Conservation (phyloP, 2,329 filamentous ascomycete genomes). For the Scortechinia acanthostroma region DNA sequence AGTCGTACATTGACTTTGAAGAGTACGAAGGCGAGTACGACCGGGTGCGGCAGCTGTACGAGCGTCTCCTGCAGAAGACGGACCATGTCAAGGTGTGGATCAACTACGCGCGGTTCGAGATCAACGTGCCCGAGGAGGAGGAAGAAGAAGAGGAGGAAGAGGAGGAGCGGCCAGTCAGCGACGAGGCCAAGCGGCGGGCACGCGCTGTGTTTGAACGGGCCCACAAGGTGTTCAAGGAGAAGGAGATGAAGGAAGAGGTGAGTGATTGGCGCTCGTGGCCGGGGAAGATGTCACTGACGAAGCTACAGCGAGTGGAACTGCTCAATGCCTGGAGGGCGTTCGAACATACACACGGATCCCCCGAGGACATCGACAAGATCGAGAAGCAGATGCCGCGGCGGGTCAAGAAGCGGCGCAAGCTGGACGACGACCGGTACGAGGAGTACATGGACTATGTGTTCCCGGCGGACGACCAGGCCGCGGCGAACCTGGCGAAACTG, state of each 20-base stretch:
- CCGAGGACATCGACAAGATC: slow-evolving; percentile 72
- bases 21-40: slow-evolving; percentile 91
- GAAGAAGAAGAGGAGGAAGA: slow-evolving; percentile 48
- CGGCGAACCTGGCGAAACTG: slow-evolving; percentile 75
- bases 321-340: slow-evolving; percentile 91
- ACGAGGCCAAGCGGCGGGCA: slow-evolving; percentile 76
- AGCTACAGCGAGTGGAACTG: slow-evolving; percentile 62
- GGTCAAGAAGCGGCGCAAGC: slow-evolving; percentile 83
- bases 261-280: not conserved
- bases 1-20: slow-evolving; percentile 97
- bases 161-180: slow-evolving; percentile 63
- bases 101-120: slow-evolving; percentile 95
- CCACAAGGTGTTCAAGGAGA: slow-evolving; percentile 79
- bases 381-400: slow-evolving; percentile 88
- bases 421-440: slow-evolving; percentile 90
- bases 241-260: slow-evolving; percentile 77
- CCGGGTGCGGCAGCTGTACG: slow-evolving; percentile 74
- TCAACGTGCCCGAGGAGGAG: slow-evolving; percentile 75
- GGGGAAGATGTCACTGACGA: not conserved
- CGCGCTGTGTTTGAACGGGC: slow-evolving; percentile 79
- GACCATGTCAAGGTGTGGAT: slow-evolving; percentile 99
- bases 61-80: slow-evolving; percentile 87
- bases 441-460: slow-evolving; percentile 97
- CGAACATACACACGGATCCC: slow-evolving; percentile 74
- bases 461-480: slow-evolving; percentile 85